Evolutionary conservation across 345 rosid species (phyloP).

Genomic region (Sonneratia caseolaris): DNA sequence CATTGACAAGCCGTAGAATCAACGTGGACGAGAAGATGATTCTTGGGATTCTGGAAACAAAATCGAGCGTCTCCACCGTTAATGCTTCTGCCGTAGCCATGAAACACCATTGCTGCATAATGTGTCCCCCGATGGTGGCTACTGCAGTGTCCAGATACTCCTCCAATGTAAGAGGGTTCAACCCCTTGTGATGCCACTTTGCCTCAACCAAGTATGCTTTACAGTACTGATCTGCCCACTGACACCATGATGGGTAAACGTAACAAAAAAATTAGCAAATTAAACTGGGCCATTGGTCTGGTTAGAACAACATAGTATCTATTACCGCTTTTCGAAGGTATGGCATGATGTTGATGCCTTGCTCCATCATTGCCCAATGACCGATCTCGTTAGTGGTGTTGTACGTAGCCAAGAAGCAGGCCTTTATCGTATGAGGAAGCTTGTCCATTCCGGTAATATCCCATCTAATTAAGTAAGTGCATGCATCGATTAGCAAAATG

Average conservation of each 20-base stretch:
- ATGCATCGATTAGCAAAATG: not conserved
- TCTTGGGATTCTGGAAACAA: not conserved
- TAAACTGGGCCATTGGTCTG: no score
- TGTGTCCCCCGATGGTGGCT: not conserved
- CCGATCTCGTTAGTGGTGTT: slow-evolving; percentile 18
- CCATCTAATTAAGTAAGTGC: slow-evolving; percentile 3
- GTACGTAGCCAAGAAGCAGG: slow-evolving; percentile 5
- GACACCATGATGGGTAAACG: no score
- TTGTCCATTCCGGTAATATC: slow-evolving; percentile 9
- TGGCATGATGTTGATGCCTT: slow-evolving; percentile 11
- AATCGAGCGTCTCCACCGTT: slow-evolving; percentile 7
- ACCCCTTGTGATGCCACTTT: not conserved
- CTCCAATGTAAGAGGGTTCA: not conserved
- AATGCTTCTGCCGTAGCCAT: not conserved
- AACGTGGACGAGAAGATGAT: not conserved
- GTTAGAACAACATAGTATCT: no score
- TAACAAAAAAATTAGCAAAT: no score
- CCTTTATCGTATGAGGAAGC: slow-evolving; percentile 11
- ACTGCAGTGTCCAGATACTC: slow-evolving; percentile 4
- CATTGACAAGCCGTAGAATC: slow-evolving; percentile 11
- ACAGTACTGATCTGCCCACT: not conserved
- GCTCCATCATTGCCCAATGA: slow-evolving; percentile 1
- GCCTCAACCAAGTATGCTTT: not conserved
- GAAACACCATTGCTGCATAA: not conserved
- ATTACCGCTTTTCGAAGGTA: slow-evolving; percentile 10